Conservation (phyloP, 805 yeast genomes). For the Suhomyces tanzawaensis region DNA sequence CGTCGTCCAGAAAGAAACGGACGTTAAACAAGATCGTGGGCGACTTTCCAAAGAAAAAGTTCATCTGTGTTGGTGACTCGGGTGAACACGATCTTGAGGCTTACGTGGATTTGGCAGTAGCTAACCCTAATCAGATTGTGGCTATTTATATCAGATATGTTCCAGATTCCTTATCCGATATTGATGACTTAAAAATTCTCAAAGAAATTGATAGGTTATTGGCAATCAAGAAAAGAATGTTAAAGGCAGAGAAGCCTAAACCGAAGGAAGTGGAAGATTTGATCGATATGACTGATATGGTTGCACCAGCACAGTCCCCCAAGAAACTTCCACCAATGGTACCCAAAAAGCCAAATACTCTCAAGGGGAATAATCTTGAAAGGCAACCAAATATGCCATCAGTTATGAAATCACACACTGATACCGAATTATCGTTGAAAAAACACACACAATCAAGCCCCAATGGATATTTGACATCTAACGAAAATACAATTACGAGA, state of each 20-base stretch:
- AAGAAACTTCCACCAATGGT: slow-evolving; percentile 30
- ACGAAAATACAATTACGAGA: too few relatives aligned
- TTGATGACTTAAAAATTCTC: slow-evolving; percentile 39
- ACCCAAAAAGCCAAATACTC: slow-evolving; percentile 46
- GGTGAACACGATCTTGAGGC: slow-evolving; percentile 96
- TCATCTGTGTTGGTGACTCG: slow-evolving; percentile 88
- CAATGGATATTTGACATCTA: too few relatives aligned
- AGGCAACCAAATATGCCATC: slow-evolving; percentile 36
- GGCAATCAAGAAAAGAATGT: slow-evolving; percentile 9
- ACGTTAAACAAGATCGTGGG: slow-evolving; percentile 59
- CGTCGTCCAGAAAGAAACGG: slow-evolving; percentile 73
- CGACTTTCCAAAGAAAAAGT: slow-evolving; percentile 76
- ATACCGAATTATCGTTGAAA: too few relatives aligned
- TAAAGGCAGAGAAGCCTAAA: not conserved
- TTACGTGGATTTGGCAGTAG: slow-evolving; percentile 64
- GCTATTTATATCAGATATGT: slow-evolving; percentile 84
- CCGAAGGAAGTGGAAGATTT: slow-evolving; percentile 17
- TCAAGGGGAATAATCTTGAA: slow-evolving; percentile 32
- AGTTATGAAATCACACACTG: slow-evolving; percentile 4
- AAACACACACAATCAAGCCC: too few relatives aligned
- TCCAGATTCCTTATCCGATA: slow-evolving; percentile 60
- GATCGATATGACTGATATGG: slow-evolving; percentile 21
- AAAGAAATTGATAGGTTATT: slow-evolving; percentile 27
- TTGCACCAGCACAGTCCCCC: not conserved
- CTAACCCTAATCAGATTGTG: slow-evolving; percentile 59